Conservation (phyloP, 2,329 filamentous ascomycete species). For the Exophiala sp. region DNA sequence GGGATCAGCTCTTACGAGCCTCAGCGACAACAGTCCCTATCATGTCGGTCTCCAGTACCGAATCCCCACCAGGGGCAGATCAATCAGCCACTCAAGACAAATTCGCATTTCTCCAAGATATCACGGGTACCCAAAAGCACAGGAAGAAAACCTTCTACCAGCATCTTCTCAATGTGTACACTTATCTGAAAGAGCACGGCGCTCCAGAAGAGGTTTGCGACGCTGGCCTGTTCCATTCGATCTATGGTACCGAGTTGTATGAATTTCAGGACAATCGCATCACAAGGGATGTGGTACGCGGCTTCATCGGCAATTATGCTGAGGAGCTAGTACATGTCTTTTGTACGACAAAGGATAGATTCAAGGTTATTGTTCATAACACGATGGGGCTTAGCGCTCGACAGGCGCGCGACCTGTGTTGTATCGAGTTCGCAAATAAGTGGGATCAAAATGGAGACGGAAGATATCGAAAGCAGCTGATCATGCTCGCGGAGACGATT, state of each 20-base stretch:
- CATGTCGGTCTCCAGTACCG: neutral
- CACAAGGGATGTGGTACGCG: conserved; percentile 6
- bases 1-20: neutral
- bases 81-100: neutral
- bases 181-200: conserved; percentile 3
- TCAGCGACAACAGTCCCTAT: neutral
- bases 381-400: conserved; percentile 1
- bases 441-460: neutral
- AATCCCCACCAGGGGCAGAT: neutral
- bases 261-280: conserved; percentile 1
- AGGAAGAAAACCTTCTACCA: conserved; percentile 1
- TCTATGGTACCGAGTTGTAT: conserved; percentile 8
- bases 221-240: conserved; percentile 8
- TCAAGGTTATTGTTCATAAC: neutral
- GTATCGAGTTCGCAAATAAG: conserved; percentile 3
- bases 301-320: conserved; percentile 7
- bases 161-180: conserved; percentile 8
- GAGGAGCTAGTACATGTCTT: conserved; percentile 6
- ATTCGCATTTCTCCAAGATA: neutral
- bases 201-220: conserved; percentile 7
- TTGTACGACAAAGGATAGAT: conserved; percentile 4
- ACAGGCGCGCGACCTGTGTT: conserved; percentile 2
- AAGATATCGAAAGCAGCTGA: neutral
- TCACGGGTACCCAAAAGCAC: neutral
- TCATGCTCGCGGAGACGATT: conserved; percentile 1